These are phyloP conservation scores for Amniculicola lignicola DNA, from an alignment of 495 filamentous ascomycete species.

Conservation along the genomic window DNA sequence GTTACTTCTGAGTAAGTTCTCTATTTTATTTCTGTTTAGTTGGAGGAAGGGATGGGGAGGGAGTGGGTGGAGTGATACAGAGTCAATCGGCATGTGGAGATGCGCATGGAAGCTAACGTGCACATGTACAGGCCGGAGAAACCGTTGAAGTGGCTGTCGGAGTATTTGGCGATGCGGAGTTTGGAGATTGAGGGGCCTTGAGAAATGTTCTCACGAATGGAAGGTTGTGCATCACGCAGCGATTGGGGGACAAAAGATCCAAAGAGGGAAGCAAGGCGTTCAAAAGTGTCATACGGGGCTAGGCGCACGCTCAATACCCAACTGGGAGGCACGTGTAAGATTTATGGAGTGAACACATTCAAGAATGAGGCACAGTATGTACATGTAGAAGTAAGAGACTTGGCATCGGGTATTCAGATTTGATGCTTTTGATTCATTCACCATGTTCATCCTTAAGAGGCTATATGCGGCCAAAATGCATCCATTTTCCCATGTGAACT, in stretches of 20 bases:
- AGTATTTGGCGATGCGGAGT: slow-evolving; percentile 79
- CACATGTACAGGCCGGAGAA: slow-evolving; percentile 63
- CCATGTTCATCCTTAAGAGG: slow-evolving; percentile 17
- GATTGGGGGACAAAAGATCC: no score
- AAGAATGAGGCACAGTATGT: no score
- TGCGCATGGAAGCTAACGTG: neutral
- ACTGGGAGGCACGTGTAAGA: no score
- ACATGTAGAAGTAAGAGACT: neutral
- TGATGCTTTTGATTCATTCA: slow-evolving; percentile 29
- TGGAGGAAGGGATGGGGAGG: no score
- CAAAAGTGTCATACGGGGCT: no score
- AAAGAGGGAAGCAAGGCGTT: no score
- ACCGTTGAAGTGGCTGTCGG: slow-evolving; percentile 78
- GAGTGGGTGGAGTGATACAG: no score
- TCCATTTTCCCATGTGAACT: slow-evolving; percentile 25
- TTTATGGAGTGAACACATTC: no score
- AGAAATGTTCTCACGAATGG: no score
- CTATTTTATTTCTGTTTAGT: neutral
- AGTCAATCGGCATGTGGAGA: neutral
- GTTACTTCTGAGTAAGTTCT: slow-evolving; percentile 73
- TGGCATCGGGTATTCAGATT: neutral
- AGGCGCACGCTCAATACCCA: no score
- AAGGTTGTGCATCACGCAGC: no score
- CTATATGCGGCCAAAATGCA: slow-evolving; percentile 14
- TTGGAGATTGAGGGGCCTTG: slow-evolving; percentile 56